Percentiles rank a stretch among this genome's conserved stretches.
These are phyloP conservation scores for Pseudozyma sp. DNA, from an alignment of 1,284 basidiomycete species.

Conservation along the genomic window DNA sequence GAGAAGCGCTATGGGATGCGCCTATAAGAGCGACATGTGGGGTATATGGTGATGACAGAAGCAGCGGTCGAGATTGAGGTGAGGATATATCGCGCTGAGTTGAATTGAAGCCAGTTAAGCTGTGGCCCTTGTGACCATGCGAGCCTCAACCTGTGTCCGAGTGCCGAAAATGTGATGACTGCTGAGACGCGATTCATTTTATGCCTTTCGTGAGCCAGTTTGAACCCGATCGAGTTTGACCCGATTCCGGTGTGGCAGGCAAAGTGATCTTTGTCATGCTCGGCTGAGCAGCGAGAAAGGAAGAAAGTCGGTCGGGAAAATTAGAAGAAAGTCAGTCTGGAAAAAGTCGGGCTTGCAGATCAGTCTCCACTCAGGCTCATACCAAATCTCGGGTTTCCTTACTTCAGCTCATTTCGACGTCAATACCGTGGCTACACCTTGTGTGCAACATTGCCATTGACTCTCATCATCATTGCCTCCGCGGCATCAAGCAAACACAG, in stretches of 20 bases:
- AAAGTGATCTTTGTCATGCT: constrained; percentile 30
- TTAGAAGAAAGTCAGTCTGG: background rate
- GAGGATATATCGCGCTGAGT: background rate
- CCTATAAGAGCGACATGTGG: constrained; percentile 13
- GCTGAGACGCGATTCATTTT: background rate
- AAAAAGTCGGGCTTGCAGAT: constrained; percentile 3
- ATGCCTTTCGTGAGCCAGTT: constrained; percentile 3
- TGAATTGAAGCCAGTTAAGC: background rate
- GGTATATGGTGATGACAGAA: background rate
- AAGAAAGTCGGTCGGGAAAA: constrained; percentile 2
- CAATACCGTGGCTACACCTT: background rate
- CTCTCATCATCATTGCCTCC: background rate
- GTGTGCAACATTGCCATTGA: too few species aligned
- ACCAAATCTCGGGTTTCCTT: background rate
- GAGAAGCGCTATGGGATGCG: background rate
- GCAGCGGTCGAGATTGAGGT: background rate
- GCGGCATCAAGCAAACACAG: background rate
- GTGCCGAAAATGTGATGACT: background rate
- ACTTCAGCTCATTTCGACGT: constrained; percentile 10
- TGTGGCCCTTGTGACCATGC: constrained; percentile 3
- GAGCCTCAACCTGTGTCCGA: background rate
- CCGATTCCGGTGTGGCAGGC: background rate
- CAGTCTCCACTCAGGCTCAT: constrained; percentile 9
- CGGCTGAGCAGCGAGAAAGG: constrained; percentile 18
- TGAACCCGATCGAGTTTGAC: background rate